Conservation (phyloP, 2,329 filamentous ascomycete species). For the Colletotrichum falcatum region DNA sequence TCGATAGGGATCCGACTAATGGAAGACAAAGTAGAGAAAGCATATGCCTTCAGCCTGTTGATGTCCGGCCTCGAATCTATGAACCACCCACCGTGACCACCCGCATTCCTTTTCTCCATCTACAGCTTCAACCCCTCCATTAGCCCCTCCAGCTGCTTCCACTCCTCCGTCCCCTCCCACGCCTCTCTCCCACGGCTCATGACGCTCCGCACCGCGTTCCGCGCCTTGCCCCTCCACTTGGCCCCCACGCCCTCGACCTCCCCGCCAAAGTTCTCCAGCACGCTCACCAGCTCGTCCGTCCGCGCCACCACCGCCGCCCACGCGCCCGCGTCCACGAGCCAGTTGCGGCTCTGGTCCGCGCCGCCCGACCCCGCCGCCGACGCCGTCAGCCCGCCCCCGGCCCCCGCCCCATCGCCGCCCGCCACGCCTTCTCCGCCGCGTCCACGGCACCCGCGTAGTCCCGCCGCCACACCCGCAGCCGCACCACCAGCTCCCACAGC, state of each 20-base stretch:
- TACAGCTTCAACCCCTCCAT: constrained; percentile 65
- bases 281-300: constrained; percentile 84
- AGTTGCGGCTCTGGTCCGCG: constrained; percentile 49
- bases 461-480: constrained; percentile 78
- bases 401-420: constrained; percentile 64
- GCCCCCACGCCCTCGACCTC: constrained; percentile 76
- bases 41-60: background rate
- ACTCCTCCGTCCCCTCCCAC: constrained; percentile 84
- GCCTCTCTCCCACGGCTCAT: constrained; percentile 83
- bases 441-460: constrained; percentile 80
- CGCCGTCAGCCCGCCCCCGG: constrained; percentile 29
- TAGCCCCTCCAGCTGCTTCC: constrained; percentile 69
- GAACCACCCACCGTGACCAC: no score
- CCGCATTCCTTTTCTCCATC: no score
- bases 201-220: constrained; percentile 85
- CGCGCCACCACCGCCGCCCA: constrained; percentile 82
- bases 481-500: constrained; percentile 81
- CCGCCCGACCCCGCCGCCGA: constrained; percentile 37
- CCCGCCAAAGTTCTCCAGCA: constrained; percentile 83
- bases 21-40: background rate
- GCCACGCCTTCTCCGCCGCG: constrained; percentile 91
- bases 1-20: background rate
- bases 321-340: constrained; percentile 69
- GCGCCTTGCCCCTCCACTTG: constrained; percentile 90
- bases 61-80: background rate